Base-by-base conservation (phyloP, 108 stramenopile genomes). In the Nitzschia inconspicua region DNA sequence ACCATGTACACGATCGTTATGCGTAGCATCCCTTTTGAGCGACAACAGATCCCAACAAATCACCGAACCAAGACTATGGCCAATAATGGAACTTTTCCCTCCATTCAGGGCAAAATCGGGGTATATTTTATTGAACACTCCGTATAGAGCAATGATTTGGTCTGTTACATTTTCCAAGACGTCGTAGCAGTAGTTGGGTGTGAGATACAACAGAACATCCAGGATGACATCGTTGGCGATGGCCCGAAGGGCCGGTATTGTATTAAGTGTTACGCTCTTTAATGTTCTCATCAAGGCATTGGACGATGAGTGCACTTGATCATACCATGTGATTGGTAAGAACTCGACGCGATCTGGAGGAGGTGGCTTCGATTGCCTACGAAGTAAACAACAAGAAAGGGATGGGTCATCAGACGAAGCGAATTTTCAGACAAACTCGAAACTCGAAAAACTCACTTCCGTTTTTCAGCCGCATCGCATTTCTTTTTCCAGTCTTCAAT, bases 21-120 rank as follows among this genome's bases (percentile, higher is more conserved):
- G 34, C 52, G 22, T 28, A 7, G 5, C n/a, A 16, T 8, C 65
- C 51, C 34, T 83, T 82, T 61, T 86, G 73, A 85, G 69, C 9
- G 88, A 75, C 23, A 96, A 57, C 11, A 96, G 44, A 68, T 96
- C 95, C 88, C 89, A 96, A 29, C 70, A 75, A 57, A 96, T 93
- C 18, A 96, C 88, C 20, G 75, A 79, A 4, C 95, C 95, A n/a
- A 96, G 75, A 11, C 76, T 78, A 65, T 93, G 92, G 1, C 92
- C 95, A 28, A 92, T 73, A 19, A 96, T 22, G 6, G 79, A 80
- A 48, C 63, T 67, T 25, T 73, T 78, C 10, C 91, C 95, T 22
- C 78, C 84, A 9, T 40, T 43, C 0, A 53, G 22, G 14, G 71
- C 22, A 66, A 87, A 92, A 3, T 59, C 64, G 23, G 89, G 88